Evolutionary conservation across 2,329 filamentous ascomycete genomes (phyloP).

Genomic region (Fusarium brevicatenulatum): DNA sequence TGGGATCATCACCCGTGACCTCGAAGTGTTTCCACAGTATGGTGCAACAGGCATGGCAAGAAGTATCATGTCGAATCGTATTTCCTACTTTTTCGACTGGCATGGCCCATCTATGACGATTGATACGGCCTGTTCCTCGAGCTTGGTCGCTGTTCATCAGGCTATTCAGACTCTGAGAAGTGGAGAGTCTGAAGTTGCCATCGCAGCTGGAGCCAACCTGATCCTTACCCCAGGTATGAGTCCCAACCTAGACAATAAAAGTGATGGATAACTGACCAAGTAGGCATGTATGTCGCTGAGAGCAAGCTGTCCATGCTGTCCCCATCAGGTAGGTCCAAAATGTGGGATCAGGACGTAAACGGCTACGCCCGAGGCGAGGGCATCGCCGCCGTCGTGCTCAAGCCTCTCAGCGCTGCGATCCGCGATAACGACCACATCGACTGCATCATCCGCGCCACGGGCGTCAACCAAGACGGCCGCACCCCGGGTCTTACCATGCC

Average conservation of each 20-base stretch:
- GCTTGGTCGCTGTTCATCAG: conserved; percentile 9
- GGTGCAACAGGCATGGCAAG: background rate
- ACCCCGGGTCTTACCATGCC: background rate
- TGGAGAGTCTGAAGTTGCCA: background rate
- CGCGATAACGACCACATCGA: background rate
- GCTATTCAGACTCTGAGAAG: background rate
- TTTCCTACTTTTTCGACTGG: conserved; percentile 14
- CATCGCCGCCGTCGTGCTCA: background rate
- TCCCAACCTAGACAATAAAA: accelerated
- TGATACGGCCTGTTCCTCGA: conserved; percentile 16
- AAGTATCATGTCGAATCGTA: conserved; percentile 22
- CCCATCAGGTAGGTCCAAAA: background rate
- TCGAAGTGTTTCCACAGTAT: background rate
- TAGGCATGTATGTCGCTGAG: background rate
- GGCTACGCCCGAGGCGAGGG: conserved; percentile 1
- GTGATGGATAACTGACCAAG: accelerated
- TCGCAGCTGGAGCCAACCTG: background rate
- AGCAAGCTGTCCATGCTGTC: background rate
- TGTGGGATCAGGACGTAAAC: background rate
- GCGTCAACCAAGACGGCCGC: background rate
- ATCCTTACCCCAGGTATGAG: background rate
- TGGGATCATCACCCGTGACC: background rate
- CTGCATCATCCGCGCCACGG: background rate
- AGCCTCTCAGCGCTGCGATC: background rate
- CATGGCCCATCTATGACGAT: conserved; percentile 10